phyloP scores from a whole-genome alignment of 2,329 filamentous ascomycete genomes.

The Cyclaneusma minus region DNA sequence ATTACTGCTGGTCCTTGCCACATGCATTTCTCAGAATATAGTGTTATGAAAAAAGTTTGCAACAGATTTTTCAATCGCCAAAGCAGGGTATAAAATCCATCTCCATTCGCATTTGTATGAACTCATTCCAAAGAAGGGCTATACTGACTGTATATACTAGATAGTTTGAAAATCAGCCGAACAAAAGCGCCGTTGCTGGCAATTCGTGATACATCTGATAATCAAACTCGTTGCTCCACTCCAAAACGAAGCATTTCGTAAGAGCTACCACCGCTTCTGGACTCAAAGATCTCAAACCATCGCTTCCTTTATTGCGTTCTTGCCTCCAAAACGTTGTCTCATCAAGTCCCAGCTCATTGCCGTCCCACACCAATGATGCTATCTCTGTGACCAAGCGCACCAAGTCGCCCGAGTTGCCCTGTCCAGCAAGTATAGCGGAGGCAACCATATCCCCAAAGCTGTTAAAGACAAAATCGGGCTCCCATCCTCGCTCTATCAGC shows the following conservation, averaged over 20 bases:
- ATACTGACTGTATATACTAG: not conserved
- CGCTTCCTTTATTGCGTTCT: not conserved
- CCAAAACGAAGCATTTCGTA: constrained; percentile 19
- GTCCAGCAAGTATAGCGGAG: constrained; percentile 15
- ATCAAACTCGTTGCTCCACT: constrained; percentile 21
- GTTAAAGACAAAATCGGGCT: constrained; percentile 11
- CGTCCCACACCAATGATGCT: too few species aligned
- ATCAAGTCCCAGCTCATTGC: constrained; percentile 19
- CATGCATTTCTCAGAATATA: too few species aligned
- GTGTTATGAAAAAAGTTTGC: too few species aligned
- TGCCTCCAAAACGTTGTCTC: constrained; percentile 3
- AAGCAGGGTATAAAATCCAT: too few species aligned
- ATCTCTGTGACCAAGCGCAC: too few species aligned
- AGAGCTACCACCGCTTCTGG: constrained; percentile 14
- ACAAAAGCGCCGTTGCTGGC: constrained; percentile 9
- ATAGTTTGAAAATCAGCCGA: too few species aligned
- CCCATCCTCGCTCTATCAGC: constrained; percentile 15
- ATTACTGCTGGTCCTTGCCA: too few species aligned
- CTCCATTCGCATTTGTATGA: too few species aligned
- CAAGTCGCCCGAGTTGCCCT: constrained; percentile 18
- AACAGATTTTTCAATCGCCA: too few species aligned
- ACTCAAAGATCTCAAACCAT: constrained; percentile 6
- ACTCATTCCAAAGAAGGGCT: not conserved
- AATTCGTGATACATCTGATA: constrained; percentile 21
- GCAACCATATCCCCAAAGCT: constrained; percentile 17